Evolutionary conservation across 805 yeast species (phyloP), one percentile per base, ranked within the genome.

Genomic region (Pichia scutulata): DNA sequence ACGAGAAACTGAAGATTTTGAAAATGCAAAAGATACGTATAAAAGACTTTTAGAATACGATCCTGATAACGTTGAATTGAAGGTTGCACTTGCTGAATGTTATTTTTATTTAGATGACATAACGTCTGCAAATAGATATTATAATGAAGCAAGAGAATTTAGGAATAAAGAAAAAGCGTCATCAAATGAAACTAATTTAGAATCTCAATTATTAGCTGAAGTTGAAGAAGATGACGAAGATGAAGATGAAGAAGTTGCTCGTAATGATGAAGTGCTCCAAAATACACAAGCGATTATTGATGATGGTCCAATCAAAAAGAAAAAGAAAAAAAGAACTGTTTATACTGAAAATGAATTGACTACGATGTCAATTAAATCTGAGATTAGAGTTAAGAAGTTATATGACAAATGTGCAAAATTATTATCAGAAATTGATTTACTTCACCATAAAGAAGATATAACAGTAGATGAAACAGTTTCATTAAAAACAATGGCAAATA

Each of bases 1-100:
- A 52, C 73, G 83, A 55, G 93, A 86, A 60, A 72, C 82, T 0
- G 89, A 84, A 21, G 82, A 85, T 48, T 86, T 78, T 57, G 72
- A 69, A 24, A 76, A 77, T 46, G 95, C 96, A 0, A 79, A 76
- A 56, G 71, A 70, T 28, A 81, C 82, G 2, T 85, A 80, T 60
- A 69, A 70, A 44, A 67, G 76, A 14, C 75, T 86, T 2, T 63
- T 84, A 21, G 70, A 69, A n/a, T 64, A 66, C 39, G 81, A 80
- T 10, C 85, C 88, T 0, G 73, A 73, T 10, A 82, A 88, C 57
- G 67, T 86, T 30, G 96, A 89, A 53, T 78, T 83, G 12, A 81
- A 85, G 58, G 73, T 90, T 26, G 83, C 86, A 0, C 70, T 93
- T 24, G 95, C 93, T 0, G 98, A 93, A 67, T 80, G 89, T 1